These are phyloP conservation scores for Fistulinella cinereoalba DNA, from an alignment of 1,284 basidiomycete genomes.

Conservation along the genomic window DNA sequence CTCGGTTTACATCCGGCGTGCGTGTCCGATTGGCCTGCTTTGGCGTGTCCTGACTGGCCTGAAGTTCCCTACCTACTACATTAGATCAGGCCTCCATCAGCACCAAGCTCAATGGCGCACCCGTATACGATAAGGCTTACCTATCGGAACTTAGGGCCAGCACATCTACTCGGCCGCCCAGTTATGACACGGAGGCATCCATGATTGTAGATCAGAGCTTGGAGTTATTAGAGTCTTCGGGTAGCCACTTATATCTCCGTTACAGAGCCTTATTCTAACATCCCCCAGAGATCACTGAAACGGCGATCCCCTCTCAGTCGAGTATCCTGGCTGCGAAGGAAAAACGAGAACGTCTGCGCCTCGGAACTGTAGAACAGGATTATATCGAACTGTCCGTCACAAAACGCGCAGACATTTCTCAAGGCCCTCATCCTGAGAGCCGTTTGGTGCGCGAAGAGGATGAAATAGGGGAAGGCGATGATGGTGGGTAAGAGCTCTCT, in stretches of 20 bases:
- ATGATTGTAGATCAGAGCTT: conserved; percentile 47
- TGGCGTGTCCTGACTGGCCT: conserved; percentile 9
- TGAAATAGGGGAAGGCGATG: conserved; percentile 89
- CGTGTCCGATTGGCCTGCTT: conserved; percentile 27
- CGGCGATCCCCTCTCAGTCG: conserved; percentile 71
- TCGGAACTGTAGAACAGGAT: conserved; percentile 57
- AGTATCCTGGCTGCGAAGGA: conserved; percentile 78
- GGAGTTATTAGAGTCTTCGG: conserved; percentile 38
- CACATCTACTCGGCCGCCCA: conserved; percentile 57
- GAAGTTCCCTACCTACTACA: conserved; percentile 38
- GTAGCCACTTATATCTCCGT: conserved; percentile 21
- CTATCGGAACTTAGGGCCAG: conserved; percentile 81
- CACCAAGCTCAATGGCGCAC: conserved; percentile 42
- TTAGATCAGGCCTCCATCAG: conserved; percentile 55
- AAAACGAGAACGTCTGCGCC: conserved; percentile 64
- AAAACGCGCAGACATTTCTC: conserved; percentile 47
- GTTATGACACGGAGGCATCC: conserved; percentile 50
- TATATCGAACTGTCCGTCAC: conserved; percentile 81
- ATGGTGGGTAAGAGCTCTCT: conserved; percentile 56
- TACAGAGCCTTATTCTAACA: conserved; percentile 2
- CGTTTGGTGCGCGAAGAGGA: conserved; percentile 89
- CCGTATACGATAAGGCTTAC: conserved; percentile 75
- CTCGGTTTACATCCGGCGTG: conserved; percentile 53
- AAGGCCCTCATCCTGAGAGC: conserved; percentile 88
- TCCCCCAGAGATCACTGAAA: conserved; percentile 29